Base-by-base conservation (phyloP, 805 yeast species). In the Candida patagonica region DNA sequence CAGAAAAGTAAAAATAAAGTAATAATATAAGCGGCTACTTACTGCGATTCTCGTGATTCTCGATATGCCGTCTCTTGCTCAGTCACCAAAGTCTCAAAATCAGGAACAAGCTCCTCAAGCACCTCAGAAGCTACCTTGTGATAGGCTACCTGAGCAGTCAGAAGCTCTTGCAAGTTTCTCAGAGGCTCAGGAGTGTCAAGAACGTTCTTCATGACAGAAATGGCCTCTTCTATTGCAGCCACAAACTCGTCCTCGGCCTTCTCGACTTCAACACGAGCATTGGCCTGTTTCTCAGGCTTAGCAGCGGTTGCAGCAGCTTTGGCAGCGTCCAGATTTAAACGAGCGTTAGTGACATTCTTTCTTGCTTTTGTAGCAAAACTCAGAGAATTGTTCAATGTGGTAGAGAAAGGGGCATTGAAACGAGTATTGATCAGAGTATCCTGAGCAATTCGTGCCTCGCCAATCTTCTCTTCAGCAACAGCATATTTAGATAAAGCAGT, bases 171-270 rank as follows among this genome's bases (percentile, higher is more conserved):
- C 43, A 84, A 64, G 57, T 78, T 79, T 38, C 74, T 71, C 49
- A 82, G 67, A 13, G 87, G 80, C 50, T 76, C 72, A 16, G 87
- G 76, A 41, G 77, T 69, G 42, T 78, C 78, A 49, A 85, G 73
- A 22, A 81, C 88, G 56, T 79, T 78, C 65, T 79, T 84, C 88
- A 85, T 80, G 44, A 80, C 75, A 29, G 77, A 66, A 40, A 84
- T 85, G 29, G 94, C 92, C 54, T 81, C 92, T 63, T 85, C 95
- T 26, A 86, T 86, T 19, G 88, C 80, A 50, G 82, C 84, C 35
- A 92, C 94, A 59, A 85, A 85, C 54, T 81, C 88, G 54, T 85
- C 95, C 64, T 85, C 95, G 38, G 85, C 77, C 45, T 78, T 74
- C 61, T 85, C 94, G 72, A 85, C 78, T 47, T 76, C 73, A 37